phyloP scores from a whole-genome alignment of 805 yeast species.

The Deakozyma indianensis region DNA sequence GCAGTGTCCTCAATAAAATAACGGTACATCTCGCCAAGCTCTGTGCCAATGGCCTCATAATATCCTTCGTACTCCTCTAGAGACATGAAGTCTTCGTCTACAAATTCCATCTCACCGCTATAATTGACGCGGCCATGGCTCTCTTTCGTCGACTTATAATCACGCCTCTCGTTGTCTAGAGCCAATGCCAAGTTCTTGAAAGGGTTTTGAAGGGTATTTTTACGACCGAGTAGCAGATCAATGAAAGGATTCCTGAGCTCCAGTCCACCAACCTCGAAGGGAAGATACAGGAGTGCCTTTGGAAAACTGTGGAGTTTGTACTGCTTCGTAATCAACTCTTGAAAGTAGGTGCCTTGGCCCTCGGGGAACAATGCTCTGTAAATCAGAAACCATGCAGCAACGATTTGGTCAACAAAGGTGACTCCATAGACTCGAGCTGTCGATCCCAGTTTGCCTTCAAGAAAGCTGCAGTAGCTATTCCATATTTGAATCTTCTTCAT shows the following conservation, averaged over 20 bases:
- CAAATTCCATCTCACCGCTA: background rate
- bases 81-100: slow-evolving; percentile 2
- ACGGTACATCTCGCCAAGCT: background rate
- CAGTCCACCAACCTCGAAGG: slow-evolving; percentile 2
- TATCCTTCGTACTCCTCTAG: background rate
- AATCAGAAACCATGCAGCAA: background rate
- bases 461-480: background rate
- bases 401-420: background rate
- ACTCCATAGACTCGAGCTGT: background rate
- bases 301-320: background rate
- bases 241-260: slow-evolving; percentile 1
- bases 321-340: background rate
- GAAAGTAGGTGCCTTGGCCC: background rate
- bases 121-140: too few species aligned
- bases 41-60: background rate
- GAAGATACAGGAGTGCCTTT: slow-evolving; percentile 1
- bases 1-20: background rate
- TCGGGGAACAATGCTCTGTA: background rate
- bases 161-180: background rate
- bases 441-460: background rate
- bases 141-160: background rate
- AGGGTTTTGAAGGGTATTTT: background rate
- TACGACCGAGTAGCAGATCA: background rate
- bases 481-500: slow-evolving; percentile 1
- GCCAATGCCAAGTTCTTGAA: background rate